Evolutionary conservation across 2,329 filamentous ascomycete genomes (phyloP), one percentile per base, ranked within the genome.

Genomic region (Phyllosticta ampelicida): DNA sequence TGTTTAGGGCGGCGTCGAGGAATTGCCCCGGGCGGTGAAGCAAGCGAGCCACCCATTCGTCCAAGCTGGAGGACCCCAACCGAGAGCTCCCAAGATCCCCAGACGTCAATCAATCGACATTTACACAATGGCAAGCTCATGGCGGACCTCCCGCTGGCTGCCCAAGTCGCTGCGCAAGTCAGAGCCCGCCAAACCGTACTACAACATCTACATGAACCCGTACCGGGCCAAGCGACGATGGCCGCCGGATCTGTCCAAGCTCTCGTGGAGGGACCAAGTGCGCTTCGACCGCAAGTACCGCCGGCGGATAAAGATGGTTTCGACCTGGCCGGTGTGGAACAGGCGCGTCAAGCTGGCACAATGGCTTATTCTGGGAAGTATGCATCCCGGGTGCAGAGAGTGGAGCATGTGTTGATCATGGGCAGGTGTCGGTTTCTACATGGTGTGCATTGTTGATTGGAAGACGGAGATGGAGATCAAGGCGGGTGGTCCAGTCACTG

Each of bases 241-340:
- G 88, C 88, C 88, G 59, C 88, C 88, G 11, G 84, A 90, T 71
- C 87, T 92, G 71, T 74, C 78, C 62, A 80, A 82, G 67, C 79
- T 92, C 60, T 83, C 83, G 44, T 74, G 78, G 52, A 86, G 87
- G 70, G 83, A 90, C 67, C 85, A 91, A 71, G 86, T 91, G 68
- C 80, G 84, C 50, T 85, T 90, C 65, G 88, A 92, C 76, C 84
- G 87, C 70, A 85, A 86, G 68, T 91, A 86, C 73, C 87, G 89
- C 73, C 79, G 88, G 55, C 80, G 88, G 56, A 72, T 86, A 23
- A 78, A 79, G 60, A 71, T 87, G 63, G 81, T 83, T 65, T 81
- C 80, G 67, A 77, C 79, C 48, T 75, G 84, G 20, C 86, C 86
- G 9, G 70, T 73, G 53, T 89, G 85, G 84, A 78, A 80, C 49